phyloP scores from a whole-genome alignment of 345 rosid genomes.

The Eutrema yunnanense region DNA sequence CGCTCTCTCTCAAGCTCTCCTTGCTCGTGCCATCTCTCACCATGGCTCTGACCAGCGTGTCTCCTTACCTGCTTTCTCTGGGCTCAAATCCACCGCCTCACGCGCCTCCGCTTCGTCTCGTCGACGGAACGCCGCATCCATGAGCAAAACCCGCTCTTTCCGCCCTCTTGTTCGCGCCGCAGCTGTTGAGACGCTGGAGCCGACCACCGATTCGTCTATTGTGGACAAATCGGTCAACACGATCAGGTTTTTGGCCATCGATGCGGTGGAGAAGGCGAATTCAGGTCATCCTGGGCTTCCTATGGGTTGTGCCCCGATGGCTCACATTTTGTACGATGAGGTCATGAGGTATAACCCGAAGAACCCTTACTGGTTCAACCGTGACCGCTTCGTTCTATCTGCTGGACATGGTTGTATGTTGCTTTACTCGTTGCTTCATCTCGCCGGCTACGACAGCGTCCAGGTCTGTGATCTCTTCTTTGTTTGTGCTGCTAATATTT shows the following conservation, averaged over 20 bases:
- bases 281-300: slow-evolving; percentile 62
- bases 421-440: slow-evolving; percentile 91
- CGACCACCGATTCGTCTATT: slow-evolving; percentile 25
- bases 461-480: slow-evolving; percentile 37
- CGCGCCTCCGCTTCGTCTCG: slow-evolving; percentile 31
- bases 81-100: slow-evolving; percentile 42
- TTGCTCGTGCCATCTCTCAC: slow-evolving; percentile 45
- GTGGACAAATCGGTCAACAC: slow-evolving; percentile 45
- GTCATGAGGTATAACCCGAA: slow-evolving; percentile 96
- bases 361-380: slow-evolving; percentile 98
- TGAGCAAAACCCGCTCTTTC: slow-evolving; percentile 25
- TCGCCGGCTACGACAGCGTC: slow-evolving; percentile 95
- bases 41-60: slow-evolving; percentile 44
- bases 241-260: slow-evolving; percentile 48
- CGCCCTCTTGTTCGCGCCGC: slow-evolving; percentile 31
- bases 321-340: slow-evolving; percentile 92
- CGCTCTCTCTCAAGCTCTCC: slow-evolving; percentile 58
- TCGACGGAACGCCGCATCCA: slow-evolving; percentile 17
- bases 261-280: slow-evolving; percentile 54
- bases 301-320: slow-evolving; percentile 74
- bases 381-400: slow-evolving; percentile 89
- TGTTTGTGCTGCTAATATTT: not conserved
- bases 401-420: slow-evolving; percentile 99
- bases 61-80: slow-evolving; percentile 43
- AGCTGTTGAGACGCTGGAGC: slow-evolving; percentile 22